Base-by-base conservation (phyloP, 164 flowering plant genomes). In the Stephania japonica region DNA sequence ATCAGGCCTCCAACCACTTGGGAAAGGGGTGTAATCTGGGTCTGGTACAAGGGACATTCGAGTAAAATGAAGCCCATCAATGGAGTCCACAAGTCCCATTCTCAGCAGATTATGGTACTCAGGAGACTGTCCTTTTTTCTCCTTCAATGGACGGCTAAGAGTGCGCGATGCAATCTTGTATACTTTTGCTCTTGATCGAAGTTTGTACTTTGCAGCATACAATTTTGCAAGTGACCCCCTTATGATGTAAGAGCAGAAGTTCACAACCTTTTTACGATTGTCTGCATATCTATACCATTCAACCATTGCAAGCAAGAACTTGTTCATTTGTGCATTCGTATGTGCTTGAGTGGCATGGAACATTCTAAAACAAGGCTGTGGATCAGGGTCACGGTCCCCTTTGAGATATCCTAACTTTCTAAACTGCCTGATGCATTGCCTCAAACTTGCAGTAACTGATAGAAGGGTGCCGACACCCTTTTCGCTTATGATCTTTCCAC, bases 291-390 rank as follows among this genome's bases (percentile, higher is more conserved):
- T 77, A 72, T 87, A 93, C 98, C 98, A 93, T 80, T 93, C 99
- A 73, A 87, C 98, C 87, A 95, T 90, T 2, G 97, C 87, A 11
- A 88, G 80, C 78, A 95, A 77, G 13, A 95, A 83, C 82, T 95
- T 95, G 80, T 95, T 95, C 99, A 95, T 93, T 73, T 93, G 99
- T 6, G 91, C 85, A 85, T 94, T 94, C 61, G 99, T 91, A 79
- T 94, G 98, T 53, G 97, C 97, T 80, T 94, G 99, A 12, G 97
- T 92, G 41, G 98, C 98, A 84, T 94, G 98, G 72, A 94, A 94
- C 98, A 94, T 94, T 75, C 98, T 80, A 74, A 94, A 92, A 84
- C 99, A 94, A 67, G 99, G 99, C 71, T 94, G 99, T 50, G 99
- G 99, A 56, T 94, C 98, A 0, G 99, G 99, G 62, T 94, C 99